Conservation (phyloP, 2,329 filamentous ascomycete species). For the Chaetomium olivaceum region DNA sequence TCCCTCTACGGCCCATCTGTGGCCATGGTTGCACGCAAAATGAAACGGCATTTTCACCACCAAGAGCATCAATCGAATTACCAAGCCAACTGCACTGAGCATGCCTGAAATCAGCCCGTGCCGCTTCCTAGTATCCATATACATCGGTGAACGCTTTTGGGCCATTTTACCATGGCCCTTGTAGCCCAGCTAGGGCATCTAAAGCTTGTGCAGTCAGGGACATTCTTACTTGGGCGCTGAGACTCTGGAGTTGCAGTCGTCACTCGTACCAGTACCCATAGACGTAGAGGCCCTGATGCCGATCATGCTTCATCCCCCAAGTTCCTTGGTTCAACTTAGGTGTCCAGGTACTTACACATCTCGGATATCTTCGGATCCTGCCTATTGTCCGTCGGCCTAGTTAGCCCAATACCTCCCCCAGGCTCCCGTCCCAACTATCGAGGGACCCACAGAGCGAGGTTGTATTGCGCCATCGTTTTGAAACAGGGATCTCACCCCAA, state of each 20-base stretch:
- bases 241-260: background rate
- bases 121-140: background rate
- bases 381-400: background rate
- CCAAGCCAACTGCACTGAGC: background rate
- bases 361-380: background rate
- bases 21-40: background rate
- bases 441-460: background rate
- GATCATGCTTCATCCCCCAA: background rate
- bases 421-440: background rate
- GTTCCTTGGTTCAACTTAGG: background rate
- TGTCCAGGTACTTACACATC: too few relatives aligned
- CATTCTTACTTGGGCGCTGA: background rate
- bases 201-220: background rate
- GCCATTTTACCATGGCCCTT: background rate
- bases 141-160: background rate
- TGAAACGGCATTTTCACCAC: background rate
- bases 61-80: background rate
- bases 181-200: background rate
- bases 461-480: background rate
- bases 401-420: background rate
- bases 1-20: too few relatives aligned
- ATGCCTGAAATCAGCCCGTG: background rate
- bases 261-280: background rate
- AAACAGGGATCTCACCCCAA: background rate
- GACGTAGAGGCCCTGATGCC: background rate